Conservation (phyloP, 345 rosid species). For the Eucalyptus sp. region DNA sequence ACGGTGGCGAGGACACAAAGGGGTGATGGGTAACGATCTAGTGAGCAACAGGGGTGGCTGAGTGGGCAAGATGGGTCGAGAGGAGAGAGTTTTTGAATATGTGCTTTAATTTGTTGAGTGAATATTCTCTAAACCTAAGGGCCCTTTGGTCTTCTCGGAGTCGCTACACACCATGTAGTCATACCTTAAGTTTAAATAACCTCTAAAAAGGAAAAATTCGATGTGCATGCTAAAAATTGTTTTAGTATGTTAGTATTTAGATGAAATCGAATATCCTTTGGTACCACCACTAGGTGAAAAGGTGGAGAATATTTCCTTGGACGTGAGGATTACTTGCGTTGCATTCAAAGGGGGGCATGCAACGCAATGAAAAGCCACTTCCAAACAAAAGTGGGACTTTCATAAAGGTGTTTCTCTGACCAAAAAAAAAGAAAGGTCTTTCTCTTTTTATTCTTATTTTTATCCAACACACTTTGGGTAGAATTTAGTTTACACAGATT, state of each 20-base stretch:
- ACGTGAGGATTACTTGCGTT: background rate
- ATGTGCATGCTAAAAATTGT: background rate
- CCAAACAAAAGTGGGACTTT: background rate
- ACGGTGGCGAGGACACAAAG: background rate
- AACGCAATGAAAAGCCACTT: background rate
- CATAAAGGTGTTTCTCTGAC: background rate
- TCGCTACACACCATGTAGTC: background rate
- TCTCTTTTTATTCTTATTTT: background rate
- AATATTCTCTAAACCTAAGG: background rate
- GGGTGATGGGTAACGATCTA: background rate
- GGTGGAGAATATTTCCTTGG: background rate
- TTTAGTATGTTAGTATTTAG: background rate
- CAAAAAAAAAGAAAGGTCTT: background rate
- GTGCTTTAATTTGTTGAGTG: background rate
- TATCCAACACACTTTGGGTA: background rate
- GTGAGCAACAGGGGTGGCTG: background rate
- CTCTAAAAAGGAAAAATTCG: background rate
- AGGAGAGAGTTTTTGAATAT: background rate
- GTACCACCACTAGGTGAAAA: background rate
- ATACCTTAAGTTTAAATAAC: background rate
- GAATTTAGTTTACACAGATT: background rate
- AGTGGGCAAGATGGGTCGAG: background rate
- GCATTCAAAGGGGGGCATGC: background rate
- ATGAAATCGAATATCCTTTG: background rate
- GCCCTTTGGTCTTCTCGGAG: background rate